Percentiles rank a stretch among this genome's conserved stretches.
phyloP scores from a whole-genome alignment of 2,329 filamentous ascomycete species.

The Pyricularia sp. region DNA sequence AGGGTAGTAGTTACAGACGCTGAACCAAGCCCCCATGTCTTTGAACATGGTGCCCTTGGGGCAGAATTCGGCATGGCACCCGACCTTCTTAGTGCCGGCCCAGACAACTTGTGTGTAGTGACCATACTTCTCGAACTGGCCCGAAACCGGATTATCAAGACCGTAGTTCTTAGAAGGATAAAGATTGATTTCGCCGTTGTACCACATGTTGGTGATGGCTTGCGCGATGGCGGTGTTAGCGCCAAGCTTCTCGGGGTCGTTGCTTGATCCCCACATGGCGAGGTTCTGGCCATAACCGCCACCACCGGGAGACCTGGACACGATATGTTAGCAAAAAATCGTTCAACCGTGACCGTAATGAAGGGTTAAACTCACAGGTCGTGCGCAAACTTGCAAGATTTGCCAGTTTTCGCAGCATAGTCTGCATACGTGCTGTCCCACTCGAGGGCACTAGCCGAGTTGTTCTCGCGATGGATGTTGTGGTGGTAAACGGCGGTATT shows the following conservation, averaged over 20 bases:
- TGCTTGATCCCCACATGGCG: slow-evolving; percentile 44
- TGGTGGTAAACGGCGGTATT: slow-evolving; percentile 53
- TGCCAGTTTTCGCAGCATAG: slow-evolving; percentile 51
- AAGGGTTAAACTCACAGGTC: slow-evolving; percentile 49
- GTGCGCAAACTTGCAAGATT: slow-evolving; percentile 60
- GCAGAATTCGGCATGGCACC: slow-evolving; percentile 49
- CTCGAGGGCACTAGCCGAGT: slow-evolving; percentile 50
- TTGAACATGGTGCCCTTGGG: slow-evolving; percentile 30
- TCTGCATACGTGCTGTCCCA: slow-evolving; percentile 54
- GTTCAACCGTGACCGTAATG: neutral
- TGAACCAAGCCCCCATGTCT: slow-evolving; percentile 50
- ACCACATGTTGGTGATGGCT: slow-evolving; percentile 74
- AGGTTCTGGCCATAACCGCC: slow-evolving; percentile 86
- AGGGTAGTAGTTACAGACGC: slow-evolving; percentile 77
- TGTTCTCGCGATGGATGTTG: slow-evolving; percentile 77
- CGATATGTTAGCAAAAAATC: neutral
- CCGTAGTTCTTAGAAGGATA: slow-evolving; percentile 48
- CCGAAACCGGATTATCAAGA: slow-evolving; percentile 42
- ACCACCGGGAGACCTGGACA: slow-evolving; percentile 35
- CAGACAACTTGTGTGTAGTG: slow-evolving; percentile 69
- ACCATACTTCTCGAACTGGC: slow-evolving; percentile 53
- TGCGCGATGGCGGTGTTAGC: slow-evolving; percentile 43
- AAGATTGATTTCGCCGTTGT: slow-evolving; percentile 60
- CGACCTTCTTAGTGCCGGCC: slow-evolving; percentile 47
- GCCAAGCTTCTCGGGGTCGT: slow-evolving; percentile 31